Evolutionary conservation across 73 alveolate species (phyloP).

Genomic region (Tetrahymena thermophila): DNA sequence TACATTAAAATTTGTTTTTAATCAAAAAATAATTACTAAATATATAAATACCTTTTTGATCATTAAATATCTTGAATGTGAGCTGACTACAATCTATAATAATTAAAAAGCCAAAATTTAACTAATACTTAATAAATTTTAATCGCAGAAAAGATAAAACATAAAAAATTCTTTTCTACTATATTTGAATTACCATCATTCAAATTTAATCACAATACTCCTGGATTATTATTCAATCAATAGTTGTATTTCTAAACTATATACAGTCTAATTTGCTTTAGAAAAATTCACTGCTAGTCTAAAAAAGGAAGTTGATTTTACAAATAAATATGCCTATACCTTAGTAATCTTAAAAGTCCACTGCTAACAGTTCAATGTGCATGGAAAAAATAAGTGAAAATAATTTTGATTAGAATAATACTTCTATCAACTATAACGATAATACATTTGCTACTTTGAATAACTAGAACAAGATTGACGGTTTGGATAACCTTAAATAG

Average conservation of each 20-base stretch:
- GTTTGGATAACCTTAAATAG: background rate
- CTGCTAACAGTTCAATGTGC: background rate
- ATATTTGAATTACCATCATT: background rate
- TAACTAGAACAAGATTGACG: background rate
- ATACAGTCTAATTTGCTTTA: too few relatives aligned
- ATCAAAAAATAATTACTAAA: background rate
- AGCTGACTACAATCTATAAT: background rate
- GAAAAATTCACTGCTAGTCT: too few relatives aligned
- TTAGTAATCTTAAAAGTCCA: background rate
- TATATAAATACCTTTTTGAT: background rate
- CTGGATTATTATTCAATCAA: background rate
- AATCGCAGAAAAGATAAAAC: background rate
- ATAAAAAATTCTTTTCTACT: background rate
- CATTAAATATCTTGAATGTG: background rate
- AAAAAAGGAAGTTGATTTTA: too few relatives aligned
- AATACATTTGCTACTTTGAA: background rate
- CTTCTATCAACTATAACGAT: background rate
- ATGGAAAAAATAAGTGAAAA: background rate
- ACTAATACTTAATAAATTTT: background rate
- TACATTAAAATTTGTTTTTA: background rate
- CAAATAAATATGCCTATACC: background rate
- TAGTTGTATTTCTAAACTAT: too few relatives aligned
- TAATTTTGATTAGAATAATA: background rate
- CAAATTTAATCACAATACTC: background rate
- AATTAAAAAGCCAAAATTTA: background rate